Evolutionary conservation across 768 basidiomycete species (phyloP), one percentile per base, ranked within the genome.

Genomic region (Amanita subjunquillea): DNA sequence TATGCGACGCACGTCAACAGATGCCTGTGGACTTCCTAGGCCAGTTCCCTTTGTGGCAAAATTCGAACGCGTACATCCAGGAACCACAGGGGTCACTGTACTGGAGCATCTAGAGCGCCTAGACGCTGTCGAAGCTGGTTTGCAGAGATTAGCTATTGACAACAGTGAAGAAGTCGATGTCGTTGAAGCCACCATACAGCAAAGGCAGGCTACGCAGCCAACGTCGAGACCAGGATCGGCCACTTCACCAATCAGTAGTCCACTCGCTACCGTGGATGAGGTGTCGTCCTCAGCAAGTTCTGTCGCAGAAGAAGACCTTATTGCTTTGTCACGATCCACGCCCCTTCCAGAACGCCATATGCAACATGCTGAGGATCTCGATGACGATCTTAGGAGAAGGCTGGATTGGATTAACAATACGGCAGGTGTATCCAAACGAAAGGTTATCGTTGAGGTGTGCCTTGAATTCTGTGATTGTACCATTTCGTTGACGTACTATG

Each of bases 41-140:
- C 89, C 90, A 0, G 84, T 91, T 12, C 86, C 88, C 3, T 89
- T 91, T 64, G 81, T 83, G 10, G 78, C 83, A n/a, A 91, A 90
- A 67, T 87, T 87, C 66, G 80, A 85, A 61, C 78, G 82, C 45
- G 83, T 91, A 32, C 86, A 89, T 61, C 88, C 88, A 43, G 87
- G 86, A 36, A 90, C 88, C 27, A 91, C 88, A 0, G 91, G 91
- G 9, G 89, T 92, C 23, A 85, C 82, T 8, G 83, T 92, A 45
- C 73, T 93, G 36, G 87, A 89, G 60, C 89, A 91, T 58, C 73
- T 93, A 57, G 91, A 93, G 62, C 80, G 87, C 43, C 67, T 93
- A 43, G 91, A 93, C 62, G 84, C 80, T 13, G 87, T 87, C 15
- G 87, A 91, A 57, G 85, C 87, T 6, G 81, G 86, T 56, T 64